Evolutionary conservation across 2,329 filamentous ascomycete species (phyloP), one percentile per base, ranked within the genome.

Genomic region (Arthrinium phaeospermum): DNA sequence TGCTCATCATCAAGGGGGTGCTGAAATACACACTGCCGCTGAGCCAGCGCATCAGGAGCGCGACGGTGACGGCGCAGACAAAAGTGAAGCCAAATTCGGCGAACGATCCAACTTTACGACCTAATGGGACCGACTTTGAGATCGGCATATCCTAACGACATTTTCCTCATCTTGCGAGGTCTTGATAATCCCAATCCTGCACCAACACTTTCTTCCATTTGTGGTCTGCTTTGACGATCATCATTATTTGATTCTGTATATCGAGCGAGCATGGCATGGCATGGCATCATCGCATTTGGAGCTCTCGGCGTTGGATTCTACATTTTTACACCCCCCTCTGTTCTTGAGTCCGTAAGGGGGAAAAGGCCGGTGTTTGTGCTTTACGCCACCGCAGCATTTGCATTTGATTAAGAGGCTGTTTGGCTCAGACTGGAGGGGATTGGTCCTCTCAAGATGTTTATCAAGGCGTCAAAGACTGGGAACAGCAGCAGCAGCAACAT

Each of bases 1-100:
- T 98, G 76, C 88, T 99, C 68, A 96, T 98, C 73, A 90, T 99
- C 57, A 92, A 96, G 77, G 96, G 96, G 30, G 93, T 96, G 19
- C 87, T 99, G 76, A 95, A 95, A 79, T 99, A 99, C 79, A 89
- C 85, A 44, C 84, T 92, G 46, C 90, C 90, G 3, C 83, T 92
- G 70, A 92, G 89, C 76, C 88, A 89, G 75, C 87, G 86, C 71
- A 81, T 90, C 49, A 85, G 89, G 74, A 91, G 88, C 75, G 88
- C 89, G 12, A 85, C 88, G 10, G 90, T 92, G 64, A 88, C 89
- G 13, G 90, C 89, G 45, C 85, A 89, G 75, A 87, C 87, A 13
- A 87, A 84, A 1, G 89, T 92, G 73, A 89, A 91, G 76, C 89
- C 90, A 3, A 91, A 91, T 77, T 87, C 89, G 22, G 88, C 88